phyloP scores from a whole-genome alignment of 2,329 filamentous ascomycete species.

The Teratosphaeria nubilosa region DNA sequence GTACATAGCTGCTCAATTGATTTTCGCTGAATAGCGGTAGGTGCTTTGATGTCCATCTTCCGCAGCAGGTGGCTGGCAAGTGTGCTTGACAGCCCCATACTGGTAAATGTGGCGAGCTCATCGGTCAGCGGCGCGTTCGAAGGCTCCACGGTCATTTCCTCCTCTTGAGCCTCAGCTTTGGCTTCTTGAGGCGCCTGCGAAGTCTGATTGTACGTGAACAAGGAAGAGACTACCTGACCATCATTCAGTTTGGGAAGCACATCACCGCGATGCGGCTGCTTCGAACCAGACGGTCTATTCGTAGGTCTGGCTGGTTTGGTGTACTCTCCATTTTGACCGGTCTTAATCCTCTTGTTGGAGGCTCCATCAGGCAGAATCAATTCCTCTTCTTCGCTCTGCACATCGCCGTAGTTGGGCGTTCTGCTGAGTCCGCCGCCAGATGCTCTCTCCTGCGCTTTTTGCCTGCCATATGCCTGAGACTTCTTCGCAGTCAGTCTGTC shows the following conservation, averaged over 20 bases:
- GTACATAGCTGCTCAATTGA: constrained; percentile 71
- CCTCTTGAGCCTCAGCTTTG: constrained; percentile 30
- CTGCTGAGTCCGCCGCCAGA: constrained; percentile 1
- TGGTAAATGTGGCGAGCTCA: constrained; percentile 76
- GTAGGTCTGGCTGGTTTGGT: background rate
- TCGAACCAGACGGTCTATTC: background rate
- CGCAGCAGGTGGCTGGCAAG: constrained; percentile 73
- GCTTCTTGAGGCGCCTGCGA: constrained; percentile 40
- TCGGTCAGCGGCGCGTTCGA: constrained; percentile 85
- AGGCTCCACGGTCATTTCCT: constrained; percentile 51
- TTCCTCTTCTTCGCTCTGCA: constrained; percentile 14
- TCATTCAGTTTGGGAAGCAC: constrained; percentile 10
- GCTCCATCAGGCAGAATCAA: constrained; percentile 5
- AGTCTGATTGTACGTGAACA: constrained; percentile 83
- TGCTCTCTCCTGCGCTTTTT: constrained; percentile 25
- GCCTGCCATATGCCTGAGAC: constrained; percentile 45
- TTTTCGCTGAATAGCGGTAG: constrained; percentile 89
- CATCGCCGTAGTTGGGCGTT: constrained; percentile 10
- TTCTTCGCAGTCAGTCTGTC: constrained; percentile 76
- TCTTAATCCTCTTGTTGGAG: constrained; percentile 12
- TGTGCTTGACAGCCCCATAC: constrained; percentile 68
- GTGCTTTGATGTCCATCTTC: constrained; percentile 80
- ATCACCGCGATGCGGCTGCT: constrained; percentile 3
- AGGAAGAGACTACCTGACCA: constrained; percentile 62
- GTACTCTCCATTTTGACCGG: constrained; percentile 5